These are phyloP conservation scores for Rhododendron molle DNA, from an alignment of 148 eudicot species.

Conservation along the genomic window DNA sequence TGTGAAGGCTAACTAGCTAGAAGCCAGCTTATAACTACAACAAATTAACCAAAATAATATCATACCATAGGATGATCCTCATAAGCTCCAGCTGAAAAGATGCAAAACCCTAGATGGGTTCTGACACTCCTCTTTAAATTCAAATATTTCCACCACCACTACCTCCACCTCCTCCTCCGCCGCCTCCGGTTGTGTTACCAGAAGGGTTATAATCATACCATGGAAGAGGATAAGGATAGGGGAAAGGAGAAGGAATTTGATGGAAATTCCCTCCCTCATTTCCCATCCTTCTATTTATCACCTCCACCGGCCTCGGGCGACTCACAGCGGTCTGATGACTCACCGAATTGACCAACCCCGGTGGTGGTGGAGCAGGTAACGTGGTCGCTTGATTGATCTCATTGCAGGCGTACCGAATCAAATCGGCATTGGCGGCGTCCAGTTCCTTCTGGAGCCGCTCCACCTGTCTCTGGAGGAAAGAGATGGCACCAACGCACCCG, in stretches of 20 bases:
- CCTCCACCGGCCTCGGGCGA: neutral
- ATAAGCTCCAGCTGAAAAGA: neutral
- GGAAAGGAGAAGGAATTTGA: constrained; percentile 12
- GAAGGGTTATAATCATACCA: constrained; percentile 13
- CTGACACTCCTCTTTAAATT: neutral
- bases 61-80: constrained; percentile 1
- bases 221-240: constrained; percentile 13
- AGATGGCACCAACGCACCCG: constrained; percentile 79
- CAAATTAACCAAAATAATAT: neutral
- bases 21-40: neutral
- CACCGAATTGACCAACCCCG: neutral
- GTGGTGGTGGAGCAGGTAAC: neutral
- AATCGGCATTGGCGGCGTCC: constrained; percentile 64
- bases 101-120: neutral
- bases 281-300: neutral
- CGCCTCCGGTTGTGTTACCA: neutral
- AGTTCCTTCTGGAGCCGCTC: constrained; percentile 71
- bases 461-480: constrained; percentile 66
- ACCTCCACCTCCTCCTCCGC: constrained; percentile 1
- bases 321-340: no score
- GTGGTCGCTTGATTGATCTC: constrained; percentile 2
- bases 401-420: constrained; percentile 44
- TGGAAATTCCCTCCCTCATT: constrained; percentile 8
- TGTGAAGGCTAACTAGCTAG: neutral
- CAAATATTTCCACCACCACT: neutral